Evolutionary conservation across 139 green algal genomes (phyloP), one percentile per base, ranked within the genome.

Genomic region (Chlorella sp.): DNA sequence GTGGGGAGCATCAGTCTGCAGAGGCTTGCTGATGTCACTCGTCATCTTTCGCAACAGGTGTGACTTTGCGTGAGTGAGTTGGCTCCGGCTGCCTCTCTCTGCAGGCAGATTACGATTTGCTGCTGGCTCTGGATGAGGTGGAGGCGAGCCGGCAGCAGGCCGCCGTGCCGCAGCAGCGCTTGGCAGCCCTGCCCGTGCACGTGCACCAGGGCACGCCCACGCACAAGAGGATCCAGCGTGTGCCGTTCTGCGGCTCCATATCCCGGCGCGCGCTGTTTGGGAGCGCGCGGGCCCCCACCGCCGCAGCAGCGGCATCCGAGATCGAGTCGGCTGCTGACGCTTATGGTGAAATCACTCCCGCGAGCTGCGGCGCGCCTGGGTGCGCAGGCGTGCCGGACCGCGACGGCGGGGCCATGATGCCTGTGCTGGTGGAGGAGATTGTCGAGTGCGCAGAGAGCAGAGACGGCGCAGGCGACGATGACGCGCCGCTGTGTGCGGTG

Each of bases 131-230:
- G 53, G 69, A 75, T 19, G 53, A 75, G 51, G 38, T 75, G 53
- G 69, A 75, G 40, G 69, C 69, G 41, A 53, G 69, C 53, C 40
- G 12, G 68, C 31, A 36, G 55, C 36, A 27, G 23, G 53, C 35
- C 27, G 21, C 21, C 3, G 21, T 75, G 38, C 69, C 69, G 0
- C 53, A 75, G 69, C 27, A 41, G 25, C 69, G 66, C 38, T 53
- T 75, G 14, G 69, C 69, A 6, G 38, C 31, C 53, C 69, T 75
- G 69, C 69, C 69, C 5, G 69, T 75, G 51, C 69, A 75, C 25
- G 69, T 75, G 69, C 69, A 75, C 69, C 69, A n/a, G n/a, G n/a
- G 53, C 69, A 67, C 69, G 11, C 69, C 69, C 11, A 65, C 56
- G 40, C 65, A 66, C 7, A 75, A 75, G 40, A 19, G 8, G 0